A percentile compares a stretch with the other conserved stretches of the same genome.
Evolutionary conservation across 768 basidiomycete genomes (phyloP).

Genomic region (Gyrodon lividus): DNA sequence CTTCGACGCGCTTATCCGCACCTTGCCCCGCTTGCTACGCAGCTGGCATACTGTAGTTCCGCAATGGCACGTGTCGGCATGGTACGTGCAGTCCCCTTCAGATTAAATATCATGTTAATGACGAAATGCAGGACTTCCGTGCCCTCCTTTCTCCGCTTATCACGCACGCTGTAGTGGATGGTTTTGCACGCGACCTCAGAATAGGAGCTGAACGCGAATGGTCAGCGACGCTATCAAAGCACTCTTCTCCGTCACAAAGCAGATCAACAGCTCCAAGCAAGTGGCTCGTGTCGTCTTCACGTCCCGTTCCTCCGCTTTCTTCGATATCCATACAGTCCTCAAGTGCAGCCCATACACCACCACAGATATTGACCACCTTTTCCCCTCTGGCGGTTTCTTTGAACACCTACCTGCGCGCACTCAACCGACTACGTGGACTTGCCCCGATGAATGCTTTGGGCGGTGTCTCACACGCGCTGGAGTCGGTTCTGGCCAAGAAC

Average conservation of each 20-base stretch:
- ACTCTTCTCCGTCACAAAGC: constrained; percentile 9
- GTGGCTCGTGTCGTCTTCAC: constrained; percentile 48
- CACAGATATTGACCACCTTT: constrained; percentile 67
- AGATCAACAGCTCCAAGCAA: constrained; percentile 41
- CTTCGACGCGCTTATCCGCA: constrained; percentile 60
- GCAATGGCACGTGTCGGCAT: constrained; percentile 92
- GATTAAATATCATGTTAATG: not conserved
- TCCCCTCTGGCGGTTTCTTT: constrained; percentile 71
- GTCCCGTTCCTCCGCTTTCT: constrained; percentile 28
- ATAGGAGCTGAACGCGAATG: constrained; percentile 36
- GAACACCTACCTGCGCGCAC: constrained; percentile 67
- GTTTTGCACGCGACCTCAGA: constrained; percentile 48
- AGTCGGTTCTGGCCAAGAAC: constrained; percentile 46
- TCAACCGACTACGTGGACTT: constrained; percentile 82
- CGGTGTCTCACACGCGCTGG: constrained; percentile 50
- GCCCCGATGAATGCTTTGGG: constrained; percentile 62
- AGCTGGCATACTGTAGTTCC: constrained; percentile 89
- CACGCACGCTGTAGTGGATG: constrained; percentile 56
- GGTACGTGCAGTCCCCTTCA: constrained; percentile 32
- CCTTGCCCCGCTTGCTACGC: constrained; percentile 85
- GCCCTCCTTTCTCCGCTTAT: constrained; percentile 65
- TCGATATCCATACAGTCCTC: constrained; percentile 20
- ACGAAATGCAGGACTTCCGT: constrained; percentile 56
- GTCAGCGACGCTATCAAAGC: constrained; percentile 26
- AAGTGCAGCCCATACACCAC: constrained; percentile 60